Evolutionary conservation across 768 basidiomycete species (phyloP), one percentile per base, ranked within the genome.

Genomic region (Podaxis carcinomalis): DNA sequence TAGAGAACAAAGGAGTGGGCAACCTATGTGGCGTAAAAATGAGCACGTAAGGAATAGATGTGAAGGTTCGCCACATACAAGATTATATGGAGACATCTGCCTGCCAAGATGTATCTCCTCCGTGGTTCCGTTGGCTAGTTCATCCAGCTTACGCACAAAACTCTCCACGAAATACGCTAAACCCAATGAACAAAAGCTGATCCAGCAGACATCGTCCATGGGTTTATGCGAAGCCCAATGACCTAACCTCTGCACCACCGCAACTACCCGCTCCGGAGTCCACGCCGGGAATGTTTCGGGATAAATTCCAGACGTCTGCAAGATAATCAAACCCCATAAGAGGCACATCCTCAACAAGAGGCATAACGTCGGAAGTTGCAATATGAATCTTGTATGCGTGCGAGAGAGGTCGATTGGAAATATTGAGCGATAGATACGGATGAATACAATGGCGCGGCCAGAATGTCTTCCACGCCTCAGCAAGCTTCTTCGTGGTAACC

Each of bases 1-100:
- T 92, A 86, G 19, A 92, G 72, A 35, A 90, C 77, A 70, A 91
- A 90, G 1, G 89, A 85, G 65, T 91, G 92, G 21, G 87, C 88
- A 63, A 91, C 83, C 89, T 64, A 90, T 64, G 27, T 52, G 37
- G 35, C 49, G 36, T 50, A 58, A 16, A 36, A 36, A 60, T 9
- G 49, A 65, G 59, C 52, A 35, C 44, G 53, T 51, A n/a, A 51
- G 50, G 51, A 52, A n/a, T 21, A 36, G 59, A 57, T 55, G 13
- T 37, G 36, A 49, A 35, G 32, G 27, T 2, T 46, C 49, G 36
- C 19, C 25, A 76, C 87, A 42, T 67, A 91, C 90, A 64, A 92
- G 68, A 66, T 91, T 91, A 70, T 79, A 83, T 42, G 76, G 74
- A 61, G 75, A 77, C 64, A 75, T 71, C 51, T 70, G 70, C 52